Base-by-base conservation (phyloP, 2,329 filamentous ascomycete species). In the Microdochium bolleyi region DNA sequence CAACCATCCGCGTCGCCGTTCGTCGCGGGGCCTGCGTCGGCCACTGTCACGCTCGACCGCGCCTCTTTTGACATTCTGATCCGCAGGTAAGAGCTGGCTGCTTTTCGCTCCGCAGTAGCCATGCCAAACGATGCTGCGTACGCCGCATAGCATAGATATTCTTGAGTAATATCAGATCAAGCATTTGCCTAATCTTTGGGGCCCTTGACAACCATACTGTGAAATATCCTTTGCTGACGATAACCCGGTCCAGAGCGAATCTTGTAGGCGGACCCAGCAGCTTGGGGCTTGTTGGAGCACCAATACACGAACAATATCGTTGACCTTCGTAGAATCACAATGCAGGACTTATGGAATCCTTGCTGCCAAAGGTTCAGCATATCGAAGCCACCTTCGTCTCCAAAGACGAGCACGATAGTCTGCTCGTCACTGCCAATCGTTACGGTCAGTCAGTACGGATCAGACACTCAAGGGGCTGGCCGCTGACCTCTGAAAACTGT, bases 321-420 rank as follows among this genome's bases (percentile, higher is more conserved):
- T 52, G 48, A 49, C n/a, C 49, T 41, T 32, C 19, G 24, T 52
- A 60, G 60, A 51, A 58, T 25, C 51, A 59, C 52, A 56, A 53
- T n/a, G 51, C 58, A 49, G 53, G 49, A 37, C 53, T 56, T 25
- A 32, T 25, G 24, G 48, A 46, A 14, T 21, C 44, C 4, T 19
- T 24, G 58, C 67, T 51, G 65, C 73, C 52, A 63, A 66, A 51
- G 62, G 65, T 24, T 65, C 67, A 49, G 65, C 70, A 52, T 60
- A 19, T 68, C 16, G 71, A 70, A 56, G 72, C 87, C 49, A 78
- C 73, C 53, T 78, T 89, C 52, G 46, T 67, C 7, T 70, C 78
- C 37, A 82, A 76, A 61, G 65, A 69, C 50, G 83, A 90, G 62
- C 82, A 89, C 67, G 76, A 84, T 50, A 67, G 66, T 49, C 72